Evolutionary conservation across 495 filamentous ascomycete genomes (phyloP), one percentile per base, ranked within the genome.

Genomic region (Penicillium alfredii): DNA sequence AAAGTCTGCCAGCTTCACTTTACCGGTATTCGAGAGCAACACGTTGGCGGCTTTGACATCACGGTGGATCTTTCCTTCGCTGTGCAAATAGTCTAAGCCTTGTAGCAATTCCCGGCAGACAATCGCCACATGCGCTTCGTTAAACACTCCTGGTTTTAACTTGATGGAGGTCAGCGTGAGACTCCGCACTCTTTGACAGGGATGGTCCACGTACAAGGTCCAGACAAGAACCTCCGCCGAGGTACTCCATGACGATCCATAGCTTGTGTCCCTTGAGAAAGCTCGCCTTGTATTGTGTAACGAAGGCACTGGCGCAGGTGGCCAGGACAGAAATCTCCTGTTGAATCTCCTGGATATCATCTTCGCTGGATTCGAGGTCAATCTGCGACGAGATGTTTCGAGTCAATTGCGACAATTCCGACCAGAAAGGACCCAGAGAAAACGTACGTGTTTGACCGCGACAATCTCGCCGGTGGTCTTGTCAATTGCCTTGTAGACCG

Each of bases 161-260:
- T 92, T 35, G 12, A 2, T 22, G 25, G 1, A 11, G 2, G 38
- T 64, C 47, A 66, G 60, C 45, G n/a, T 33, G n/a, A 12, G 15
- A 3, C 16, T 22, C 12, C 23, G 4, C 17, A 33, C 11, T 37
- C 16, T 12, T 5, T 8, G 32, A 25, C 22, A 38, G 32, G 16
- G 17, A 31, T 47, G 18, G 22, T 8, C 15, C 32, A 35, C 44
- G 26, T 76, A 92, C 88, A 69, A 97, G 55, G 60, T 97, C 90
- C 22, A 94, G 71, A 60, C 90, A 94, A 9, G 88, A 95, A 24
- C 90, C 90, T 37, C 90, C 90, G 0, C 89, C 89, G 20, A 94
- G 71, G 54, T 84, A 98, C 64, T 98, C 92, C 92, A 98, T 98
- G 32, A 98, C 88, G 53, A 98, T 98, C 92, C 92, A 98, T 63